Evolutionary conservation across 495 filamentous ascomycete species (phyloP).

Genomic region (Cladorrhinum samala): DNA sequence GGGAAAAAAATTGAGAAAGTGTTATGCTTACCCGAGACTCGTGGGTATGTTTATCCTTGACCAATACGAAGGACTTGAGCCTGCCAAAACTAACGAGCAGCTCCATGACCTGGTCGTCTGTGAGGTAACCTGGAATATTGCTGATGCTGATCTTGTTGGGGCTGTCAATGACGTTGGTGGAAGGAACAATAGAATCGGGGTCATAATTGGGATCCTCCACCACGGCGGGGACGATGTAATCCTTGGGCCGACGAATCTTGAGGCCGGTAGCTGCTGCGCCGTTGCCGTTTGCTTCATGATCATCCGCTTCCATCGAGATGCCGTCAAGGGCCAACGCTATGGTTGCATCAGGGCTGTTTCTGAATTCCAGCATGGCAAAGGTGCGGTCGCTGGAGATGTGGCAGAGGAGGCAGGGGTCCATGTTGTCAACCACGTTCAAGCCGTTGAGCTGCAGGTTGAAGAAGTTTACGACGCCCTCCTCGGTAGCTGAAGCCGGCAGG

Average conservation of each 20-base stretch:
- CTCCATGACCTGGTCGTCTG: conserved; percentile 85
- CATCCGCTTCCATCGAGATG: conserved; percentile 74
- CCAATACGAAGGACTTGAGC: conserved; percentile 85
- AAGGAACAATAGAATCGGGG: conserved; percentile 60
- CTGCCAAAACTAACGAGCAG: conserved; percentile 85
- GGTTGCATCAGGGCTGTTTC: conserved; percentile 78
- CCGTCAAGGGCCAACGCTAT: conserved; percentile 87
- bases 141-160: conserved; percentile 92
- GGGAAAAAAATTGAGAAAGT: conserved; percentile 7
- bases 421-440: conserved; percentile 76
- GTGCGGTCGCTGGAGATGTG: conserved; percentile 70
- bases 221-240: conserved; percentile 88
- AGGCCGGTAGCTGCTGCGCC: conserved; percentile 54
- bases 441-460: conserved; percentile 96
- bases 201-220: conserved; percentile 71
- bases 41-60: conserved; percentile 80
- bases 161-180: conserved; percentile 79
- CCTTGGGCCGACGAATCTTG: conserved; percentile 83
- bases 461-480: conserved; percentile 70
- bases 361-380: conserved; percentile 90
- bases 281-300: conserved; percentile 50
- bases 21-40: conserved; percentile 73
- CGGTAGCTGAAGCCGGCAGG: conserved; percentile 59
- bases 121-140: conserved; percentile 80
- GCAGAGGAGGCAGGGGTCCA: conserved; percentile 81